Conservation (phyloP, 768 basidiomycete genomes). For the Tricholoma sp. region DNA sequence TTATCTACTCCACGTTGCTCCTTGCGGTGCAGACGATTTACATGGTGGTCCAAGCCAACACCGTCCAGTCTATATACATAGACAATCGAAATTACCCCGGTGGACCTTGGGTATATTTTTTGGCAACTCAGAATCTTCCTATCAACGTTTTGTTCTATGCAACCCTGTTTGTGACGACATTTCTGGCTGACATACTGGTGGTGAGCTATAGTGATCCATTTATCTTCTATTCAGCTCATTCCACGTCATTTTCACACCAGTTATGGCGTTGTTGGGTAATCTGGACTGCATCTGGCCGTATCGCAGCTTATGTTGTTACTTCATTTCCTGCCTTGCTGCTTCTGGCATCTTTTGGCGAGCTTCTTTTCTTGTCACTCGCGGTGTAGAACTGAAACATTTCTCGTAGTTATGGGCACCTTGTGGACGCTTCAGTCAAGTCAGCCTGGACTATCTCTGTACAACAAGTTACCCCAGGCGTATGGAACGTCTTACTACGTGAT, state of each 20-base stretch:
- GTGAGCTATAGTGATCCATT: constrained; percentile 13
- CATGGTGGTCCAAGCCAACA: constrained; percentile 33
- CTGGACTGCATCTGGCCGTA: constrained; percentile 26
- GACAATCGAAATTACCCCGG: constrained; percentile 37
- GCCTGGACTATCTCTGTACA: constrained; percentile 25
- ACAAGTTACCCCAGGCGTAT: constrained; percentile 17
- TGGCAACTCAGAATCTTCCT: constrained; percentile 31
- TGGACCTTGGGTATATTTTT: constrained; percentile 41
- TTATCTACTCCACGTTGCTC: constrained; percentile 34
- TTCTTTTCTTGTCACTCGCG: background rate
- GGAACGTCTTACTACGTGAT: constrained; percentile 25
- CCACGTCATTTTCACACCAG: constrained; percentile 11
- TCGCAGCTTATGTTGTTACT: constrained; percentile 19
- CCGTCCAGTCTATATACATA: constrained; percentile 35
- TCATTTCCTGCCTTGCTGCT: constrained; percentile 25
- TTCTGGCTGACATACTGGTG: constrained; percentile 33
- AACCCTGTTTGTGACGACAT: constrained; percentile 37
- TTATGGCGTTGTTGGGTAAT: constrained; percentile 38
- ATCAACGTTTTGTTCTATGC: constrained; percentile 41
- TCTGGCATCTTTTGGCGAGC: constrained; percentile 21
- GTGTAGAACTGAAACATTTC: background rate
- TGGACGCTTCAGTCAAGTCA: constrained; percentile 30
- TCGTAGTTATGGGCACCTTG: constrained; percentile 26
- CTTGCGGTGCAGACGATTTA: constrained; percentile 34
- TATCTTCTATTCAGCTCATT: background rate